Evolutionary conservation across 192 early-diverging fungal species (phyloP).

Genomic region (Coemansia interrupta): DNA sequence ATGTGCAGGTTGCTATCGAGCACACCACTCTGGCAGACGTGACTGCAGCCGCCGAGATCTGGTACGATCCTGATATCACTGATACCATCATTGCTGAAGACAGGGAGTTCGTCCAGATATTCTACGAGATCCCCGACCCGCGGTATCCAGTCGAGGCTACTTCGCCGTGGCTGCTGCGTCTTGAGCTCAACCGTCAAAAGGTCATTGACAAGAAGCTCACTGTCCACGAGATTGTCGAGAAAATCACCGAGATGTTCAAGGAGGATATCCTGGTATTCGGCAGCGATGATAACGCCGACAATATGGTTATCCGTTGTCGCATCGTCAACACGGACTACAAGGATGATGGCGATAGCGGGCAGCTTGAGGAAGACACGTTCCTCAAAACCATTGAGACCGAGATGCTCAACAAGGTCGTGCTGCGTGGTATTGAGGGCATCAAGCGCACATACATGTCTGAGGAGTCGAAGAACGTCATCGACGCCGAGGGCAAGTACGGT

Average conservation of each 20-base stretch:
- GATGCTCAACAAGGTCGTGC: slow-evolving; percentile 80
- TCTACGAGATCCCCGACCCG: slow-evolving; percentile 77
- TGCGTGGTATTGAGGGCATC: slow-evolving; percentile 87
- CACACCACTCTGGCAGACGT: slow-evolving; percentile 87
- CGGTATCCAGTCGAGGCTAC: slow-evolving; percentile 60
- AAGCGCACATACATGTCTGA: slow-evolving; percentile 67
- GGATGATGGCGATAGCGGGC: slow-evolving; percentile 56
- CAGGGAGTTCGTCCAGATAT: slow-evolving; percentile 81
- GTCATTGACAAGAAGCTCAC: slow-evolving; percentile 87
- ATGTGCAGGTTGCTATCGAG: slow-evolving; percentile 81
- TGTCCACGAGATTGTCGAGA: slow-evolving; percentile 77
- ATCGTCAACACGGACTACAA: slow-evolving; percentile 68
- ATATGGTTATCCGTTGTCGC: slow-evolving; percentile 84
- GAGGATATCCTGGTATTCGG: slow-evolving; percentile 78
- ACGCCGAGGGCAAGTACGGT: slow-evolving; percentile 62
- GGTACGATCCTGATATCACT: slow-evolving; percentile 89
- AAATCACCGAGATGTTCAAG: slow-evolving; percentile 75
- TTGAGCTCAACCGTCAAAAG: slow-evolving; percentile 72
- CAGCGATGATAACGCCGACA: slow-evolving; percentile 85
- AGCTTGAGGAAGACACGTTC: slow-evolving; percentile 82
- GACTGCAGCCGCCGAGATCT: slow-evolving; percentile 85
- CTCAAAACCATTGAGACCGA: slow-evolving; percentile 78
- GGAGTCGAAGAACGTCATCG: slow-evolving; percentile 27
- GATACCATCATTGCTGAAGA: slow-evolving; percentile 83
- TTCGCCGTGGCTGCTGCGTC: slow-evolving; percentile 75